Percentiles rank a stretch among this genome's conserved stretches.
Evolutionary conservation across 2,329 filamentous ascomycete species (phyloP).

Genomic region (Venturia carpophila): DNA sequence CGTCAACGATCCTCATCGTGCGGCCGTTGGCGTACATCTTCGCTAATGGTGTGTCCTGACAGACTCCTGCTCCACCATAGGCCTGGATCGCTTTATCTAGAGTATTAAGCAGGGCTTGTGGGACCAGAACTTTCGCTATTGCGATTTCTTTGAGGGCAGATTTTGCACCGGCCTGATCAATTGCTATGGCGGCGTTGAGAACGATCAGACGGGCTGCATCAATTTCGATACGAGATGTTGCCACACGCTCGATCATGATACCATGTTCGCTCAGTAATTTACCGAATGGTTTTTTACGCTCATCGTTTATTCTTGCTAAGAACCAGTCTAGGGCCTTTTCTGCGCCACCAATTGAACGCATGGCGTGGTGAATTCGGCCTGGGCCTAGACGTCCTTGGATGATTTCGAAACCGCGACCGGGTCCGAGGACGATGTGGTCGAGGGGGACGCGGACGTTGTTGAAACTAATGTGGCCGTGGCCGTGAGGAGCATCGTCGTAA

Average conservation of each 20-base stretch:
- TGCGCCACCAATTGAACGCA: constrained; percentile 85
- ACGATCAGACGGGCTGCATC: constrained; percentile 84
- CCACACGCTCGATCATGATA: constrained; percentile 91
- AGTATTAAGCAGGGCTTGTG: constrained; percentile 70
- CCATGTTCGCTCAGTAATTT: constrained; percentile 82
- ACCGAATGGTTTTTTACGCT: constrained; percentile 82
- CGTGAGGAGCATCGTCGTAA: constrained; percentile 96
- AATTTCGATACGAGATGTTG: constrained; percentile 85
- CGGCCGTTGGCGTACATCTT: constrained; percentile 69
- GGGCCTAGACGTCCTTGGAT: constrained; percentile 95
- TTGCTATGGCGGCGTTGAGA: constrained; percentile 89
- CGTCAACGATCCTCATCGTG: constrained; percentile 81
- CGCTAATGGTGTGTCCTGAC: constrained; percentile 84
- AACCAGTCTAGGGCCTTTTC: constrained; percentile 92
- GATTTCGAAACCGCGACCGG: constrained; percentile 93
- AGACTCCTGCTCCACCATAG: constrained; percentile 83
- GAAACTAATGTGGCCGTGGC: constrained; percentile 89
- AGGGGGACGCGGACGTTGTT: constrained; percentile 81
- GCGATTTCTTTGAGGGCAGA: constrained; percentile 87
- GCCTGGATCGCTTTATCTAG: constrained; percentile 93
- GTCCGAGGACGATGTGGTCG: constrained; percentile 79
- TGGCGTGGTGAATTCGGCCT: constrained; percentile 94
- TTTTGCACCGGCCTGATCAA: constrained; percentile 85
- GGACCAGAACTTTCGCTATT: constrained; percentile 87
- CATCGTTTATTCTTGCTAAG: constrained; percentile 87